Evolutionary conservation across 169 alveolate species (phyloP).

Genomic region (Miamiensis avidus): DNA sequence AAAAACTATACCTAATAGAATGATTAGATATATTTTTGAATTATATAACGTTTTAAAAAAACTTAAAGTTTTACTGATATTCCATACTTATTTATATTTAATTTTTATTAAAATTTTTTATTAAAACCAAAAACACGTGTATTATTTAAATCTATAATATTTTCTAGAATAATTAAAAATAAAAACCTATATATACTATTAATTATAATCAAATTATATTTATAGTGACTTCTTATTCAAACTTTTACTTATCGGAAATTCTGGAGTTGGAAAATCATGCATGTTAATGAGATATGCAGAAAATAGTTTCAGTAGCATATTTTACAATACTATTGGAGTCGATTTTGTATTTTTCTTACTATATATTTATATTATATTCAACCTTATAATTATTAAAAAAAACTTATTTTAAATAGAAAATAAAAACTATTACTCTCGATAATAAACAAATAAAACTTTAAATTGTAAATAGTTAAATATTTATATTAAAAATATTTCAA

Average conservation of each 20-base stretch:
- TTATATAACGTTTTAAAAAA: not conserved
- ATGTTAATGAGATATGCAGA: slow-evolving; percentile 95
- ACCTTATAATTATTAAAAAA: not conserved
- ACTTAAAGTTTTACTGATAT: not conserved
- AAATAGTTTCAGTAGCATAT: slow-evolving; percentile 66
- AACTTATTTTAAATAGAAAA: slow-evolving; percentile 40
- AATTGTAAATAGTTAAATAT: slow-evolving; percentile 41
- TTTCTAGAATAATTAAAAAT: not conserved
- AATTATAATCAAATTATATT: not conserved
- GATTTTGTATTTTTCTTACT: slow-evolving; percentile 51
- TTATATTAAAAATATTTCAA: not conserved
- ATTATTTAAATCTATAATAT: not conserved
- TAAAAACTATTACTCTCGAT: slow-evolving; percentile 60
- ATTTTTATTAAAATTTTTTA: not conserved
- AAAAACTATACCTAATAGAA: no score
- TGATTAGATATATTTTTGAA: no score
- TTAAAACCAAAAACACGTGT: not conserved
- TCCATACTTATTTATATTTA: not conserved
- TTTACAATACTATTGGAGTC: slow-evolving; percentile 71
- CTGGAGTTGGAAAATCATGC: slow-evolving; percentile 98
- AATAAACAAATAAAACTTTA: slow-evolving; percentile 55
- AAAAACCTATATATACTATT: not conserved
- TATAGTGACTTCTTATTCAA: slow-evolving; percentile 93
- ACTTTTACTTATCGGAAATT: slow-evolving; percentile 96
- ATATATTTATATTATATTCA: no score